phyloP scores from a whole-genome alignment of 2,329 filamentous ascomycete genomes.

The Chaetothyriales sp. region DNA sequence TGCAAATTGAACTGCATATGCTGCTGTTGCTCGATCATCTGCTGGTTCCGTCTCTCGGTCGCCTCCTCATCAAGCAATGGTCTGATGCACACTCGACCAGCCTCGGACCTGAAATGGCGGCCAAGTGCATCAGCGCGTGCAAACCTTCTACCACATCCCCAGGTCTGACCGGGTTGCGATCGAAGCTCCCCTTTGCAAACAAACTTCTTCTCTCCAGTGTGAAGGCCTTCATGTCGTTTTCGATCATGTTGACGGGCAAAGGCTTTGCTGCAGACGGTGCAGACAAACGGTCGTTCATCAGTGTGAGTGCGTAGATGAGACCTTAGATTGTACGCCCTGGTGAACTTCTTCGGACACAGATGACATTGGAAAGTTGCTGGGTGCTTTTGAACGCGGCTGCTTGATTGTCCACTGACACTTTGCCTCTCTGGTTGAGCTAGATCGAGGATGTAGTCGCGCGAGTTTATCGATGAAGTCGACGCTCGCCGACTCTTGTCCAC shows the following conservation, averaged over 20 bases:
- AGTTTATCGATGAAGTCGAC: constrained; percentile 35
- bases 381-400: constrained; percentile 89
- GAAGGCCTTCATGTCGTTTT: constrained; percentile 89
- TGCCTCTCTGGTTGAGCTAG: constrained; percentile 70
- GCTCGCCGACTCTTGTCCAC: constrained; percentile 28
- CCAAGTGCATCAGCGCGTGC: constrained; percentile 90
- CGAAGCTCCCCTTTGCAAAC: constrained; percentile 88
- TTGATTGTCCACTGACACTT: constrained; percentile 34
- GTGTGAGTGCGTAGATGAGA: constrained; percentile 94
- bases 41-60: constrained; percentile 58
- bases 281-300: constrained; percentile 92
- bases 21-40: constrained; percentile 57
- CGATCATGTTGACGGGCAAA: constrained; percentile 95
- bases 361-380: constrained; percentile 92
- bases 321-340: constrained; percentile 85
- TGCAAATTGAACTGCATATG: constrained; percentile 36
- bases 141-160: constrained; percentile 88
- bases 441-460: constrained; percentile 69
- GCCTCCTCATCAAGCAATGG: constrained; percentile 93
- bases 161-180: constrained; percentile 49
- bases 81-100: constrained; percentile 89
- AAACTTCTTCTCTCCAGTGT: constrained; percentile 97
- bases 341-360: constrained; percentile 89
- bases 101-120: constrained; percentile 87
- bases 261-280: constrained; percentile 89